Conservation (phyloP, 768 basidiomycete genomes). For the Coprinellus micaceus region DNA sequence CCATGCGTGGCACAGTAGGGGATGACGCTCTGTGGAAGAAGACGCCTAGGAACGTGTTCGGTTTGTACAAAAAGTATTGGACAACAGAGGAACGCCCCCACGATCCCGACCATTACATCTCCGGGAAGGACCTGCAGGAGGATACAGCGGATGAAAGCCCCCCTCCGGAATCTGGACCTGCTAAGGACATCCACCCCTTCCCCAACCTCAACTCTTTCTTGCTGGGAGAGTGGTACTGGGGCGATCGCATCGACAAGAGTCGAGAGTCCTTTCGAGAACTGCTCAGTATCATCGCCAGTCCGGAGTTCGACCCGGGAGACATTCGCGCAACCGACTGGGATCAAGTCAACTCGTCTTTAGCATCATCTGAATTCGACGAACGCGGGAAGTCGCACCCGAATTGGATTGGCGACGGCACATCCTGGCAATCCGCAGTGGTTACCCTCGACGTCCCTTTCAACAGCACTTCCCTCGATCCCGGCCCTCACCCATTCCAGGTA, state of each 20-base stretch:
- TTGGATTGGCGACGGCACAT: background rate
- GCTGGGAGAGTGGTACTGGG: constrained; percentile 1
- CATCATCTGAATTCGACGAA: background rate
- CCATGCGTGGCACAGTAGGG: background rate
- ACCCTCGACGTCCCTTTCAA: constrained; percentile 6
- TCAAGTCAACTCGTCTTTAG: background rate
- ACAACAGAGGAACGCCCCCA: background rate
- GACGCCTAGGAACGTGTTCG: background rate
- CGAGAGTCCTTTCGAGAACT: background rate
- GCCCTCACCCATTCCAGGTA: background rate
- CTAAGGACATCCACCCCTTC: background rate
- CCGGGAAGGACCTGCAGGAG: background rate
- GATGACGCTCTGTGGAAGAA: background rate
- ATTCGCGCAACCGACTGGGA: too few species aligned
- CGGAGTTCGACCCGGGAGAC: background rate
- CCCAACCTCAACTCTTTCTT: background rate
- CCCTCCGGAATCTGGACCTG: background rate
- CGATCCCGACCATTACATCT: background rate
- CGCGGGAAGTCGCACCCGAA: too few species aligned
- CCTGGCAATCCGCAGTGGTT: background rate
- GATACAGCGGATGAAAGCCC: background rate
- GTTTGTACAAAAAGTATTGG: background rate
- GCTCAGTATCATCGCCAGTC: background rate
- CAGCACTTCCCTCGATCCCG: background rate
- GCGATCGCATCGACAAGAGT: background rate